Base-by-base conservation (phyloP, 148 eudicot genomes). In the Arbutus unedo region DNA sequence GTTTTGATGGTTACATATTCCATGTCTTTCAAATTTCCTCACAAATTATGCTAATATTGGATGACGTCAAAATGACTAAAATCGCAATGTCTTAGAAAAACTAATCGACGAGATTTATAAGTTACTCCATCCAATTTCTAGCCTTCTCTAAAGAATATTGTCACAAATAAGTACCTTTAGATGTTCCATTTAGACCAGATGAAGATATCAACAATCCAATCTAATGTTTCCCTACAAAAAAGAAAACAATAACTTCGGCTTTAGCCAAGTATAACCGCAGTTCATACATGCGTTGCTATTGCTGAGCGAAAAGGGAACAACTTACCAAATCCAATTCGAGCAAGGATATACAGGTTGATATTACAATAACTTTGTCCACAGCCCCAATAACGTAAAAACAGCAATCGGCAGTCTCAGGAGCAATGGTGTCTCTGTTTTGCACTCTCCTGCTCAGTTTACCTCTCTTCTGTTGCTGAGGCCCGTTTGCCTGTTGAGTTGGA, bases 381-480 rank as follows among this genome's bases (percentile, higher is more conserved):
- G 91, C 38, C 95, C 93, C 86, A 83, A 82, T 82, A 89, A 88
- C 6, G 95, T 92, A 82, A 93, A 92, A 76, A 88, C 81, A 67
- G 91, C 89, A 83, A 91, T 79, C 81, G 90, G 85, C 78, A 91
- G 79, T 84, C 95, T 88, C 45, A 89, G 19, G n/a, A 89, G 50
- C 82, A 89, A 70, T 8, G 93, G 89, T n/a, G 84, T 89, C 7
- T 87, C 91, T 83, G 74, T 76, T 89, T 82, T 83, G 70, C 47
- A 23, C 81, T 86, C 82, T 81, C 79, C 87, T 87, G 73, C 89
- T 91, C 80, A 88, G 82, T 81, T 89, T 91, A 85, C 81, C 72
- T 10, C 80, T n/a, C n/a, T 44, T 83, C 78, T 3, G 82, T 82
- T 5, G 48, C 49, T 53, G 73, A 14, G 78, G 76, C 77, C 71